Percentiles rank a stretch among this genome's conserved stretches.
Conservation (phyloP, 106 monocot genomes). For the Dendrobium officinale region DNA sequence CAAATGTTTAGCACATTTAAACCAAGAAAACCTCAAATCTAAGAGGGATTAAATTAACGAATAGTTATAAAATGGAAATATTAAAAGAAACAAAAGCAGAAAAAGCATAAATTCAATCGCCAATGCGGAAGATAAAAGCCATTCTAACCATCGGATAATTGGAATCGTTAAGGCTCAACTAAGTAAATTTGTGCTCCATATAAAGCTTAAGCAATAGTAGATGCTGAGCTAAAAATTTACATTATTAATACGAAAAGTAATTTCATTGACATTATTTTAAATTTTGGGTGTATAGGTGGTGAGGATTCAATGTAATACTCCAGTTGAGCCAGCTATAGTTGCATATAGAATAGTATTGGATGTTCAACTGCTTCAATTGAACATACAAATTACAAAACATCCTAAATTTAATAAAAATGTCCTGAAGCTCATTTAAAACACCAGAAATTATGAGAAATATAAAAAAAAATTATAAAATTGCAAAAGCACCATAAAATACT, state of each 20-base stretch:
- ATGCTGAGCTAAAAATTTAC: too few relatives aligned
- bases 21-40: background rate
- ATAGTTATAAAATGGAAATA: background rate
- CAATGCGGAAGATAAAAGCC: background rate
- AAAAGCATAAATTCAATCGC: background rate
- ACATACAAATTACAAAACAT: too few relatives aligned
- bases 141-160: too few relatives aligned
- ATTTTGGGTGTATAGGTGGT: background rate
- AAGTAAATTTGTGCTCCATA: background rate
- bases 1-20: background rate
- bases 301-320: background rate
- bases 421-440: background rate
- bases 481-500: background rate
- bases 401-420: too few relatives aligned
- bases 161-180: background rate
- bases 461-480: background rate
- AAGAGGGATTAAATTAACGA: background rate
- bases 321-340: background rate
- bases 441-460: background rate
- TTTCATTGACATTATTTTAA: background rate
- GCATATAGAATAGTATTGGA: too few relatives aligned
- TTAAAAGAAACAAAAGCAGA: background rate
- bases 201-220: background rate
- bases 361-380: too few relatives aligned
- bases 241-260: too few relatives aligned